These are phyloP conservation scores for Hymenochaete sp. DNA, from an alignment of 1,284 basidiomycete genomes.

Conservation along the genomic window DNA sequence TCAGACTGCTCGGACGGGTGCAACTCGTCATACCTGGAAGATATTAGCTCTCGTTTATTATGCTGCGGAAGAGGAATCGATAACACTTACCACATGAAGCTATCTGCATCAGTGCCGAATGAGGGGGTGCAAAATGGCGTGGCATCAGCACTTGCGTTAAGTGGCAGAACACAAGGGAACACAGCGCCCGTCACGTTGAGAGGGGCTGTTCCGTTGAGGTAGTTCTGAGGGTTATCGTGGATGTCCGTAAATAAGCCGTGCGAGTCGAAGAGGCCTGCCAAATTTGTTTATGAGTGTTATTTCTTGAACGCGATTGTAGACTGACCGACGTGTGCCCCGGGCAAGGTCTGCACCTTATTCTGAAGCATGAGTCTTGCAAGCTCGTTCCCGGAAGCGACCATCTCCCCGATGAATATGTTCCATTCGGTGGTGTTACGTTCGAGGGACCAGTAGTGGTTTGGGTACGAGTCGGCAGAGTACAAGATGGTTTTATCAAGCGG, in stretches of 20 bases:
- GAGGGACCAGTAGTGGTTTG: conserved; percentile 30
- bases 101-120: conserved; percentile 25
- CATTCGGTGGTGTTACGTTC: conserved; percentile 33
- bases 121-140: conserved; percentile 24
- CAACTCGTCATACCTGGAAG: conserved; percentile 22
- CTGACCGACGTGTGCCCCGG: conserved; percentile 32
- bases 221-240: conserved; percentile 25
- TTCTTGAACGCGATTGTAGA: too few species aligned
- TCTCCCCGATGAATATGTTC: conserved; percentile 31
- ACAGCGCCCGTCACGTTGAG: conserved; percentile 27
- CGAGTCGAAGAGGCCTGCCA: conserved; percentile 28
- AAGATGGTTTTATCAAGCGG: conserved; percentile 27
- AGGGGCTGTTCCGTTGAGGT: conserved; percentile 30
- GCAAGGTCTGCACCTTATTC: conserved; percentile 25
- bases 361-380: conserved; percentile 29
- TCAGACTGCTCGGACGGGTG: conserved; percentile 28
- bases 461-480: conserved; percentile 30
- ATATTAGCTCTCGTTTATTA: neutral
- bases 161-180: conserved; percentile 24
- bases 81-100: conserved; percentile 27
- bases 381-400: conserved; percentile 29
- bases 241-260: conserved; percentile 30
- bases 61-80: neutral
- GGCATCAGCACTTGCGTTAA: conserved; percentile 18
- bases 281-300: too few species aligned